Percentiles rank a stretch among this genome's conserved stretches.
These are phyloP conservation scores for Wickerhamomyces subpelliculosus DNA, from an alignment of 805 yeast species.

Conservation along the genomic window DNA sequence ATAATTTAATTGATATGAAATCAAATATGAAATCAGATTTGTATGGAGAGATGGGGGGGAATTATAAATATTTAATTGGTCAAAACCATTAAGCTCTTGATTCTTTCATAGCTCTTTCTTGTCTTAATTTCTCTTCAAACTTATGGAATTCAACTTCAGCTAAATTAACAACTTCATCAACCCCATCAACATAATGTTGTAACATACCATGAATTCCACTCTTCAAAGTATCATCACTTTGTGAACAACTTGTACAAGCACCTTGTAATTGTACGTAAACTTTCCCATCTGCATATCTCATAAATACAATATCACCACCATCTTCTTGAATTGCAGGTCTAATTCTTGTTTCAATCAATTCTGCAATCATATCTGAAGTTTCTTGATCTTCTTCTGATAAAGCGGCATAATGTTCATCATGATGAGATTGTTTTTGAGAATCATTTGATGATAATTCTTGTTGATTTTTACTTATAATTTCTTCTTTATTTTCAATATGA, in stretches of 20 bases:
- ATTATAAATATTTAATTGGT: too few relatives aligned
- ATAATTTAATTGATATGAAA: too few relatives aligned
- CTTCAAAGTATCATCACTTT: conserved; percentile 86
- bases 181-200: conserved; percentile 95
- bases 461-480: conserved; percentile 15
- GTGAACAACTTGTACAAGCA: conserved; percentile 91
- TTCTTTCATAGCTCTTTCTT: conserved; percentile 13
- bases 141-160: conserved; percentile 24
- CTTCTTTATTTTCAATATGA: conserved; percentile 25
- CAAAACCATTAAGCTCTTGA: too few relatives aligned
- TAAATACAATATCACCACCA: conserved; percentile 93
- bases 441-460: conserved; percentile 5
- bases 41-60: too few relatives aligned
- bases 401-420: conserved; percentile 6
- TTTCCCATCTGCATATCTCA: conserved; percentile 79
- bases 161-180: conserved; percentile 55
- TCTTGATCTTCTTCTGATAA: conserved; percentile 64
- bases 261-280: conserved; percentile 89
- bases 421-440: not conserved
- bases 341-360: conserved; percentile 86
- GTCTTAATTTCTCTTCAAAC: conserved; percentile 21
- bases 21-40: too few relatives aligned
- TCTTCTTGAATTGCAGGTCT: conserved; percentile 98
- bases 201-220: conserved; percentile 97
- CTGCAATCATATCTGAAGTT: conserved; percentile 83